These are phyloP conservation scores for Agaricus sinodeliciosus DNA, from an alignment of 768 basidiomycete genomes.

Conservation along the genomic window DNA sequence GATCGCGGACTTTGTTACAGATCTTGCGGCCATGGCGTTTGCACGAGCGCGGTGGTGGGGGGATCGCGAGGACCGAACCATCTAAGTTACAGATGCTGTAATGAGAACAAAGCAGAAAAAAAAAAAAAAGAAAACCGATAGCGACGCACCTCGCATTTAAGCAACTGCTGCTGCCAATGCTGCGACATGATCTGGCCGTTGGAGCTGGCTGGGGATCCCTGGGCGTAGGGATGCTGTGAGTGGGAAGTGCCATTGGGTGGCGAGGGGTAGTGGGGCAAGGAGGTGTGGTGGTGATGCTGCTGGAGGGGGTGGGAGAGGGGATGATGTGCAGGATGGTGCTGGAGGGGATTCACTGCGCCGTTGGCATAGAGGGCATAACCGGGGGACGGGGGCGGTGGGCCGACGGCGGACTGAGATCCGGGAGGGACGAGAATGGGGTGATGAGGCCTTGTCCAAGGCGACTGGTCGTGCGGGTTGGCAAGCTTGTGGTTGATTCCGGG, in stretches of 20 bases:
- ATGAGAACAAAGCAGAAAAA: conserved; percentile 28
- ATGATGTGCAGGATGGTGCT: conserved; percentile 53
- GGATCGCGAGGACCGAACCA: conserved; percentile 77
- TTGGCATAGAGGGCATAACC: conserved; percentile 75
- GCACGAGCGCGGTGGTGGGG: conserved; percentile 93
- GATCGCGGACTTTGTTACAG: conserved; percentile 80
- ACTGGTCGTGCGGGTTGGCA: conserved; percentile 68
- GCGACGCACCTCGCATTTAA: conserved; percentile 82
- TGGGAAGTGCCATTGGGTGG: conserved; percentile 67
- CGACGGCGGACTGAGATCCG: conserved; percentile 48
- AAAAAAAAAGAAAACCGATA: conserved; percentile 10
- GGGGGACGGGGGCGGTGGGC: conserved; percentile 64
- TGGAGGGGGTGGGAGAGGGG: conserved; percentile 48
- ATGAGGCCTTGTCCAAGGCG: conserved; percentile 63
- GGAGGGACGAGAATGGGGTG: conserved; percentile 42
- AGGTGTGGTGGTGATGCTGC: conserved; percentile 74
- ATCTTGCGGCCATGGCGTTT: conserved; percentile 90
- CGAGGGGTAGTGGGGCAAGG: conserved; percentile 70
- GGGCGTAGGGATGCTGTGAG: conserved; percentile 37
- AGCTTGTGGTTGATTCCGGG: conserved; percentile 76
- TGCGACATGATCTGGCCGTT: conserved; percentile 65
- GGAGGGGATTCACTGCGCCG: conserved; percentile 54
- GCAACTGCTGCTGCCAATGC: conserved; percentile 91
- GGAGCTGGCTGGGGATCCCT: conserved; percentile 50
- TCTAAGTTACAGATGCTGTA: conserved; percentile 52